Base-by-base conservation (phyloP, 148 eudicot genomes). In the Vaccinium darrowii region DNA sequence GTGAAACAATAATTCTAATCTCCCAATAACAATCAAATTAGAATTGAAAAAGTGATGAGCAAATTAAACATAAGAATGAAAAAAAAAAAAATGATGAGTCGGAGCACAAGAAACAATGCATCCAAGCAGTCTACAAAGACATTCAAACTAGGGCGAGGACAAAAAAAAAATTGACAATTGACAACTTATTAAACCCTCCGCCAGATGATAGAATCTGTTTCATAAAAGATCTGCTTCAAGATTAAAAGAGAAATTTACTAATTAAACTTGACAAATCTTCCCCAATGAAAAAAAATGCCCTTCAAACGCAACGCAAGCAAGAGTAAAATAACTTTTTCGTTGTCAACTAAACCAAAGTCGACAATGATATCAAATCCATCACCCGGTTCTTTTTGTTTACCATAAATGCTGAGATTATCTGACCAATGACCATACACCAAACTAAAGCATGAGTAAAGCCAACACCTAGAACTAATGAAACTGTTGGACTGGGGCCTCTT, bases 41-140 rank as follows among this genome's bases (percentile, higher is more conserved):
- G 53, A 76, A 76, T 36, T 19, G 79, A 76, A 39, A 47, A 43
- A 76, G 53, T 43, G 74, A 30, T 69, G 16, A 69, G 74, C 74
- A 69, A 69, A 69, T 39, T 27, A 30, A 69, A 39, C 43, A 69
- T 69, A 69, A 14, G 39, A 69, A 69, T 27, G 43, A 27, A 25
- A 69, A 65, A 69, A 30, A 50, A 51, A 51, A 51, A 51, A 57
- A 15, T 18, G 10, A 51, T 51, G 53, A 65, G 33, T 36, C 13
- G 25, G 8, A 65, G 72, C 11, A 36, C 10, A 8, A 39, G 78
- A 36, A 74, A 39, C 1, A n/a, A 73, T 33, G 77, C 15, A 12
- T 33, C 76, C 49, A 33, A 36, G 77, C n/a, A 43, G 53, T 5
- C n/a, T 25, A 76, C 25, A 21, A 12, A 47, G 13, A 47, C 51